Evolutionary conservation across 768 basidiomycete species (phyloP).

Genomic region (Naganishia randhawae): DNA sequence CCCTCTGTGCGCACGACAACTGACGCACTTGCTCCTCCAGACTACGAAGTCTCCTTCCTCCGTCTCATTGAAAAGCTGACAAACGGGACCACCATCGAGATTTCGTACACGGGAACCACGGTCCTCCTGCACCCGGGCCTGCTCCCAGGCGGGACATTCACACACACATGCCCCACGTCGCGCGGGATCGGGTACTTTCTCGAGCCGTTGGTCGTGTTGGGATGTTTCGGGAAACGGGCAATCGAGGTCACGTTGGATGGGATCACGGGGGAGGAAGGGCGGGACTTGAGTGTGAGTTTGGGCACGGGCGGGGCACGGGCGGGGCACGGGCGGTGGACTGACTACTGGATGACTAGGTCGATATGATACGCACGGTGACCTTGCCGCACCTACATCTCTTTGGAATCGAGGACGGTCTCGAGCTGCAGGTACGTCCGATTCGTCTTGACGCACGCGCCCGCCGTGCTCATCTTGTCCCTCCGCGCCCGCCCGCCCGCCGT

Average conservation of each 20-base stretch:
- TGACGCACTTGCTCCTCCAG: too few species aligned
- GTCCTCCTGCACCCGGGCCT: constrained; percentile 88
- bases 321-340: constrained; percentile 18
- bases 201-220: constrained; percentile 82
- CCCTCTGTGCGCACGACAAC: neutral
- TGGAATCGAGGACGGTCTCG: constrained; percentile 82
- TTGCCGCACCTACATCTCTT: constrained; percentile 86
- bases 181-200: constrained; percentile 91
- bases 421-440: constrained; percentile 57
- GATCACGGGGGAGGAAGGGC: constrained; percentile 79
- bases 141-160: constrained; percentile 72
- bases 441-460: neutral
- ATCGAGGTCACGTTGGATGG: constrained; percentile 76
- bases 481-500: neutral
- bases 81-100: constrained; percentile 91
- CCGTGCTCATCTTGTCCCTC: constrained; percentile 52
- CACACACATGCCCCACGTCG: constrained; percentile 83
- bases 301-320: constrained; percentile 9
- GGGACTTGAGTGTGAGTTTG: constrained; percentile 76
- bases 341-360: constrained; percentile 60
- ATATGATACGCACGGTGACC: constrained; percentile 82
- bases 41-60: constrained; percentile 87
- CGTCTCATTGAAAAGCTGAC: constrained; percentile 83
- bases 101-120: constrained; percentile 92
- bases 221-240: constrained; percentile 85